Evolutionary conservation across 371 early-diverging fungal species (phyloP).

Genomic region (Lichtheimia ramosa): DNA sequence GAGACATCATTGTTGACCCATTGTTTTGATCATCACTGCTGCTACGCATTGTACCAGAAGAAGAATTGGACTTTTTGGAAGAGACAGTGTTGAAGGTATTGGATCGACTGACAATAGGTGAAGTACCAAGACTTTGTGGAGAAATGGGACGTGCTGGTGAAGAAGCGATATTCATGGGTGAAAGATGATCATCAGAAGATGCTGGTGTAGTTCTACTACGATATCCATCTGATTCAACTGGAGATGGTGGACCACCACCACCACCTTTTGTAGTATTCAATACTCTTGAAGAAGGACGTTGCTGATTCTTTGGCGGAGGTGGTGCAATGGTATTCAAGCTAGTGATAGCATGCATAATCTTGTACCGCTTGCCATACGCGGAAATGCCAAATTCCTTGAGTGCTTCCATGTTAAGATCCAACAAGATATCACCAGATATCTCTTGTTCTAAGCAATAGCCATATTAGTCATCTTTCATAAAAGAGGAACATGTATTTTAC

Average conservation of each 20-base stretch:
- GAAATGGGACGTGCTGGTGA: constrained; percentile 24
- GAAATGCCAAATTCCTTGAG: constrained; percentile 71
- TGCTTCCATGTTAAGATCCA: constrained; percentile 62
- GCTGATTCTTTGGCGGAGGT: constrained; percentile 5
- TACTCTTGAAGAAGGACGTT: background rate
- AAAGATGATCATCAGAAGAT: background rate
- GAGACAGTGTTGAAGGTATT: constrained; percentile 49
- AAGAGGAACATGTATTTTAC: constrained; percentile 34
- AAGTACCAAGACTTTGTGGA: constrained; percentile 34
- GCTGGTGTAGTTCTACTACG: background rate
- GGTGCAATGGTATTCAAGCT: constrained; percentile 20
- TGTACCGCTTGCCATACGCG: constrained; percentile 71
- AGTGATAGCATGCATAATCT: constrained; percentile 69
- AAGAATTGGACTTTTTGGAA: constrained; percentile 26
- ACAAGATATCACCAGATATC: constrained; percentile 69
- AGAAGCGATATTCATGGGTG: background rate
- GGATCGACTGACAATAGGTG: constrained; percentile 33
- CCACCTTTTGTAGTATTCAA: background rate
- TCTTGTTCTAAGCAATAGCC: constrained; percentile 53
- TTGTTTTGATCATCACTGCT: constrained; percentile 9
- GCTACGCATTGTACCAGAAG: constrained; percentile 15
- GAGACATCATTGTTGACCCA: background rate
- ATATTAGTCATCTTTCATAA: background rate
- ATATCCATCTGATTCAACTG: constrained; percentile 12
- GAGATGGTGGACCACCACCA: constrained; percentile 16